A percentile compares a stretch with the other conserved stretches of the same genome.
These are phyloP conservation scores for Yamadazyma paraphyllophila DNA, from an alignment of 805 yeast genomes.

Conservation along the genomic window DNA sequence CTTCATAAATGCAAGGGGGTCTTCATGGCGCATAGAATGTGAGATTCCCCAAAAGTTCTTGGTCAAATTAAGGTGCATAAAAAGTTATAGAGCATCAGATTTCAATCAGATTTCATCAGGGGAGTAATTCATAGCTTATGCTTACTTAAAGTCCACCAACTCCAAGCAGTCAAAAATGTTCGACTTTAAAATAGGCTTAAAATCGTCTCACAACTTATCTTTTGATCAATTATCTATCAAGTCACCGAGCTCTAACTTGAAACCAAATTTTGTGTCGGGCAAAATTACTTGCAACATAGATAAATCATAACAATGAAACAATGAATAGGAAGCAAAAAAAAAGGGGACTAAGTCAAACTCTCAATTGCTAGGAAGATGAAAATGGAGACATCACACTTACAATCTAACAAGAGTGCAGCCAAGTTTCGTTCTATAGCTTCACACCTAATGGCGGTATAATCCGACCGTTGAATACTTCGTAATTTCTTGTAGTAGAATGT, in stretches of 20 bases:
- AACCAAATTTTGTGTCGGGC: slow-evolving; percentile 69
- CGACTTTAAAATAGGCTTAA: slow-evolving; percentile 5
- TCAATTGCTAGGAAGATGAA: slow-evolving; percentile 9
- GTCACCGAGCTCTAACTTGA: slow-evolving; percentile 38
- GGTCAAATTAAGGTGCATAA: too few species aligned
- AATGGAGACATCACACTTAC: slow-evolving; percentile 9
- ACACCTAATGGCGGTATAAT: slow-evolving; percentile 36
- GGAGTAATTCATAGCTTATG: too few species aligned
- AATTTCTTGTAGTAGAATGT: slow-evolving; percentile 26
- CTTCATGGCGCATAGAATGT: too few species aligned
- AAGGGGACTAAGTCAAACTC: slow-evolving; percentile 13
- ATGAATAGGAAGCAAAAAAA: slow-evolving; percentile 15
- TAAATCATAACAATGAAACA: slow-evolving; percentile 59
- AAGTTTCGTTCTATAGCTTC: slow-evolving; percentile 35
- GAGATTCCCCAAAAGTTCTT: too few species aligned
- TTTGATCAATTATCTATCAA: slow-evolving; percentile 31
- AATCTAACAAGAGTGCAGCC: slow-evolving; percentile 8
- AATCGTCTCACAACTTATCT: slow-evolving; percentile 5
- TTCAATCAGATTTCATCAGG: too few species aligned
- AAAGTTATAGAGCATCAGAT: too few species aligned
- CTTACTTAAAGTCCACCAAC: neutral
- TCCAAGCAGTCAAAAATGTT: neutral
- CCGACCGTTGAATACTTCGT: slow-evolving; percentile 33
- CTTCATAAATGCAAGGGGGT: too few species aligned
- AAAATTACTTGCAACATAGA: slow-evolving; percentile 67